Percentiles rank a stretch among this genome's conserved stretches.
phyloP scores from a whole-genome alignment of 495 filamentous ascomycete genomes.

The Penicillium macrosclerotiorum region DNA sequence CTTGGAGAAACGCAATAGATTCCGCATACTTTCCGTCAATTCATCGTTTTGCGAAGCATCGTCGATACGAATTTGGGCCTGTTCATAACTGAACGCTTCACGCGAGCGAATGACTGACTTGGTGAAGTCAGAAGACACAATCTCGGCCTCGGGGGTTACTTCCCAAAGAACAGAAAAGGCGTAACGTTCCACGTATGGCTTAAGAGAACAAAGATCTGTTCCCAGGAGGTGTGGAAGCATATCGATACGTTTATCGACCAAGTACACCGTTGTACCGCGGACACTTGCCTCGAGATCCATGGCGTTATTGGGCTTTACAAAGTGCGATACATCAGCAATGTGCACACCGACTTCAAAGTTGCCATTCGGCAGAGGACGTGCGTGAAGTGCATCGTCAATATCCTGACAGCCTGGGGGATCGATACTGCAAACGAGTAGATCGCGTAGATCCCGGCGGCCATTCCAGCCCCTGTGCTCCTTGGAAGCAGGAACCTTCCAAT shows the following conservation, averaged over 20 bases:
- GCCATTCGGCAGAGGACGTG: slow-evolving; percentile 78
- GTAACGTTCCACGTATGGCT: slow-evolving; percentile 95
- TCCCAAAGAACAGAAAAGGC: slow-evolving; percentile 97
- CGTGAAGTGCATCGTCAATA: slow-evolving; percentile 96
- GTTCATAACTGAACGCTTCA: slow-evolving; percentile 96
- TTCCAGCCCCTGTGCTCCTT: slow-evolving; percentile 81
- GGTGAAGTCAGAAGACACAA: slow-evolving; percentile 78
- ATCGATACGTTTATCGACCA: slow-evolving; percentile 98
- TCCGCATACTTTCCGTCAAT: slow-evolving; percentile 85
- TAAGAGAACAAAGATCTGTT: slow-evolving; percentile 93
- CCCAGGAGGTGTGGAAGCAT: slow-evolving; percentile 96
- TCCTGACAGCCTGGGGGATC: slow-evolving; percentile 95
- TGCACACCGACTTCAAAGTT: slow-evolving; percentile 98
- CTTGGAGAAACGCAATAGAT: slow-evolving; percentile 82
- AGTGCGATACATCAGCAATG: slow-evolving; percentile 97
- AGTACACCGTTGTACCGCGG: slow-evolving; percentile 92
- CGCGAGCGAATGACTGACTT: slow-evolving; percentile 98
- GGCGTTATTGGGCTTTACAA: slow-evolving; percentile 93
- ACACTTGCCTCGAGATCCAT: slow-evolving; percentile 95
- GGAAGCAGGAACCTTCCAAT: slow-evolving; percentile 83
- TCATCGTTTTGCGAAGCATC: slow-evolving; percentile 82
- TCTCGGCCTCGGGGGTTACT: slow-evolving; percentile 77
- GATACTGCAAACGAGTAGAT: slow-evolving; percentile 91
- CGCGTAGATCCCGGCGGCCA: slow-evolving; percentile 76
- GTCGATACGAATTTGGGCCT: slow-evolving; percentile 90